Percentiles rank a stretch among this genome's conserved stretches.
Evolutionary conservation across 2,329 filamentous ascomycete species (phyloP).

Genomic region (Cladosporium sp.): DNA sequence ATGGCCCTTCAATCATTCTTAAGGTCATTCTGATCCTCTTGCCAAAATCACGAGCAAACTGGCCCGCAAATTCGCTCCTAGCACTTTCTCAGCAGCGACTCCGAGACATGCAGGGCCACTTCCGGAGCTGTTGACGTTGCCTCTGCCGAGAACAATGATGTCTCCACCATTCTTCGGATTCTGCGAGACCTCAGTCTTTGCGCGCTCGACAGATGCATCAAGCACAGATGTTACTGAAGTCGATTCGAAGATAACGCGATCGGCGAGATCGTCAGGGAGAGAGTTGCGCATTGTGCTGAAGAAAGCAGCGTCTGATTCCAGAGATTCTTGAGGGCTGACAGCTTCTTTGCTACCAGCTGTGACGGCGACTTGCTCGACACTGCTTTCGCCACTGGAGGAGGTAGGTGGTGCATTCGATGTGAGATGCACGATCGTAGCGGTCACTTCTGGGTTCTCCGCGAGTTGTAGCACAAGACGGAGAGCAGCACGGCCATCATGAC

Average conservation of each 20-base stretch:
- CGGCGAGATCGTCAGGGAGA: conserved; percentile 52
- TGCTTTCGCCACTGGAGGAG: not conserved
- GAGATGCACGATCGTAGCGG: conserved; percentile 72
- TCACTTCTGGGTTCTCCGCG: conserved; percentile 75
- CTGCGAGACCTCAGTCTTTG: conserved; percentile 62
- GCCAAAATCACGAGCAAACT: conserved; percentile 73
- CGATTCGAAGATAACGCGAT: conserved; percentile 61
- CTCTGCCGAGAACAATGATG: conserved; percentile 67
- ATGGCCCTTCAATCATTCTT: not conserved
- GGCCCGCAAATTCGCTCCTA: conserved; percentile 60
- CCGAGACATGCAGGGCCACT: conserved; percentile 55
- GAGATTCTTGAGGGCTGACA: not conserved
- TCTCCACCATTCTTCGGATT: conserved; percentile 68
- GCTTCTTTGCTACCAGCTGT: conserved; percentile 1
- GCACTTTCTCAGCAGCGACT: conserved; percentile 61
- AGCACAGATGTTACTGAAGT: conserved; percentile 47
- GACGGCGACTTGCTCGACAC: conserved; percentile 20
- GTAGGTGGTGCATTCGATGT: not conserved
- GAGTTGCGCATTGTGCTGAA: conserved; percentile 61
- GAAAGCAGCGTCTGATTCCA: conserved; percentile 52
- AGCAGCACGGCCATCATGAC: conserved; percentile 76
- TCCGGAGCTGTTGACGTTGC: conserved; percentile 32
- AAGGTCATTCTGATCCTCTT: conserved; percentile 30
- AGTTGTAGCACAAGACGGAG: conserved; percentile 82
- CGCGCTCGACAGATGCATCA: conserved; percentile 54